phyloP scores from a whole-genome alignment of 148 eudicot genomes.

The Chenopodium berlandieri region DNA sequence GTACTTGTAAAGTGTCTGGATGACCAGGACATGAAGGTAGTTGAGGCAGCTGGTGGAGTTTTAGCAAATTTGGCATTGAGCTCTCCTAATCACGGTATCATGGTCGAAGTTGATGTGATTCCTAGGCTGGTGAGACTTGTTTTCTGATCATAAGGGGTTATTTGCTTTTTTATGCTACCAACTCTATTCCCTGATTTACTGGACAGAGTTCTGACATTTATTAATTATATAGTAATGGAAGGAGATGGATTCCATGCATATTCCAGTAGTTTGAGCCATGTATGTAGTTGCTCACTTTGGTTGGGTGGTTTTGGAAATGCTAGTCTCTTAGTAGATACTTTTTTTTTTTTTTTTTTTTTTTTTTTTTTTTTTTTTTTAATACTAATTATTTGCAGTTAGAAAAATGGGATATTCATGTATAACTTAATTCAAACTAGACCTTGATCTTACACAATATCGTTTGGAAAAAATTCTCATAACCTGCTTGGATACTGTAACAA shows the following conservation, averaged over 20 bases:
- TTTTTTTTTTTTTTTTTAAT: no score
- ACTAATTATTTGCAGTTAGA: not conserved
- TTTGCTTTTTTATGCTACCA: not conserved
- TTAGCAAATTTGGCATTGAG: constrained; percentile 71
- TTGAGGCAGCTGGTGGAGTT: constrained; percentile 77
- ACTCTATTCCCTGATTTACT: not conserved
- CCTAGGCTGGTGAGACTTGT: constrained; percentile 65
- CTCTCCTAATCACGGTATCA: constrained; percentile 49
- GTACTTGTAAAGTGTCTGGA: constrained; percentile 66
- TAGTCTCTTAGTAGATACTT: not conserved
- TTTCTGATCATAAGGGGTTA: constrained; percentile 9
- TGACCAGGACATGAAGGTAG: constrained; percentile 61
- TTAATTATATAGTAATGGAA: not conserved
- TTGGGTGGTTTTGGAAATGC: not conserved
- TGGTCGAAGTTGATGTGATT: constrained; percentile 79
- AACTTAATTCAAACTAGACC: no score
- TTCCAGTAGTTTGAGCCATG: not conserved
- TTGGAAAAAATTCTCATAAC: not conserved
- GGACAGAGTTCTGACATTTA: not conserved
- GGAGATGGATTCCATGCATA: not conserved
- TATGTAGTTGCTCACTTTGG: not conserved
- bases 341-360: no score
- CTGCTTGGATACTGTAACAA: not conserved
- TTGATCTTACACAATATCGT: no score
- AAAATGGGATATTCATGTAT: not conserved